Conservation (phyloP, 345 rosid species). For the Salix brachista region DNA sequence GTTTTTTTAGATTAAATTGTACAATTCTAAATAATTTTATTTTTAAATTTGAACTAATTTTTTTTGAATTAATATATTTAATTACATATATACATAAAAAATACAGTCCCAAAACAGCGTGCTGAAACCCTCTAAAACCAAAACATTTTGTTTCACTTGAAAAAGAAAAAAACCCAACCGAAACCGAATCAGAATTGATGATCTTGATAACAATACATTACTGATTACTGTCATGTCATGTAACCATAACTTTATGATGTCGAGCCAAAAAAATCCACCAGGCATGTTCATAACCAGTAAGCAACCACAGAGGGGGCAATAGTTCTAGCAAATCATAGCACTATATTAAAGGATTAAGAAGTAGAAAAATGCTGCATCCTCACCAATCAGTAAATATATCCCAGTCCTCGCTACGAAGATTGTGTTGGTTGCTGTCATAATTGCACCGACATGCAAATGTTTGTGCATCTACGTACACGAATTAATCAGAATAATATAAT, state of each 20-base stretch:
- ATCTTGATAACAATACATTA: too few species aligned
- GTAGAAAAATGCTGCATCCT: background rate
- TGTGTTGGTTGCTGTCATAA: background rate
- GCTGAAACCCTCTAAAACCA: rapidly evolving
- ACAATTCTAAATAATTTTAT: too few species aligned
- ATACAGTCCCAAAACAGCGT: too few species aligned
- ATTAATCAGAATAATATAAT: too few species aligned
- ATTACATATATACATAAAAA: too few species aligned
- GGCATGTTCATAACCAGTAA: background rate
- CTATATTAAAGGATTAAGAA: background rate
- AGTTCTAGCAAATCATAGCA: background rate
- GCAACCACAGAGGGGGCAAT: background rate
- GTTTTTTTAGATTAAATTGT: too few species aligned
- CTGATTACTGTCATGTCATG: background rate
- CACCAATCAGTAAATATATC: background rate
- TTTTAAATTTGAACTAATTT: too few species aligned
- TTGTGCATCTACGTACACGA: too few species aligned
- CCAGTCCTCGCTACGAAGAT: background rate
- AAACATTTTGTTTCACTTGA: too few species aligned
- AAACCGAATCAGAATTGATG: too few species aligned
- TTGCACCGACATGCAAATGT: background rate
- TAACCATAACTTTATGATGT: background rate
- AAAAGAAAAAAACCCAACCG: too few species aligned
- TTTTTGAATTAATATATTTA: too few species aligned
- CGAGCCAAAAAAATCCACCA: background rate